These are phyloP conservation scores for Lyophyllum atratum DNA, from an alignment of 768 basidiomycete species.

Conservation along the genomic window DNA sequence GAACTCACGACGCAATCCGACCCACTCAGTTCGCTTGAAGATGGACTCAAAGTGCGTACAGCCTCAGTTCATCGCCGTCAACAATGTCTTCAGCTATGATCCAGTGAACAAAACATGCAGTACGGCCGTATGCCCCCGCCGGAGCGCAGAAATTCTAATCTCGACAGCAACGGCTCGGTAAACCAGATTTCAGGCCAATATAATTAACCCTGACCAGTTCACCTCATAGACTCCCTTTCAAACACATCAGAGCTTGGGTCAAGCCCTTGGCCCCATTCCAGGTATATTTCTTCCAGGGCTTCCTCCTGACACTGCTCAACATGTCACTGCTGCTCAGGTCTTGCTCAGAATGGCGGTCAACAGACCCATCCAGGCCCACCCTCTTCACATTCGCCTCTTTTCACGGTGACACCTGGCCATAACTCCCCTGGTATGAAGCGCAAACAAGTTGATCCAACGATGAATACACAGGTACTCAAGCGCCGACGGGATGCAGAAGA, in stretches of 20 bases:
- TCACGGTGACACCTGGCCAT: constrained; percentile 32
- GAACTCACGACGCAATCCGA: constrained; percentile 18
- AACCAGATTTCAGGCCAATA: constrained; percentile 30
- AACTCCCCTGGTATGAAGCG: constrained; percentile 48
- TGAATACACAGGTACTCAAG: constrained; percentile 41
- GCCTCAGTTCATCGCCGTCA: constrained; percentile 22
- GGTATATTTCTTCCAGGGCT: constrained; percentile 29
- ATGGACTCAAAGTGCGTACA: constrained; percentile 47
- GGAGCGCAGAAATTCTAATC: constrained; percentile 55
- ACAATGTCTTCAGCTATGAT: constrained; percentile 24
- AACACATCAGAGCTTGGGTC: constrained; percentile 60
- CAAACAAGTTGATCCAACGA: constrained; percentile 47
- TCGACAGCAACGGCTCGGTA: constrained; percentile 64
- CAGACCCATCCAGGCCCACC: constrained; percentile 35
- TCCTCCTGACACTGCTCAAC: constrained; percentile 33
- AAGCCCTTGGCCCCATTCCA: constrained; percentile 55
- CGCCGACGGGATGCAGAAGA: constrained; percentile 50
- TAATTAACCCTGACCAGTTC: constrained; percentile 29
- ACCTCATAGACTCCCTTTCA: constrained; percentile 49
- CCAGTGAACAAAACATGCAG: constrained; percentile 60
- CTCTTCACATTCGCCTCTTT: constrained; percentile 40
- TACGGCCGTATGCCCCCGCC: constrained; percentile 57
- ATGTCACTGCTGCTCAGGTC: constrained; percentile 38
- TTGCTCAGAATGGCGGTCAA: constrained; percentile 33
- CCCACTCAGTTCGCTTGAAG: constrained; percentile 34